phyloP scores from a whole-genome alignment of 2,329 filamentous ascomycete species.

The Clonostachys sp. region DNA sequence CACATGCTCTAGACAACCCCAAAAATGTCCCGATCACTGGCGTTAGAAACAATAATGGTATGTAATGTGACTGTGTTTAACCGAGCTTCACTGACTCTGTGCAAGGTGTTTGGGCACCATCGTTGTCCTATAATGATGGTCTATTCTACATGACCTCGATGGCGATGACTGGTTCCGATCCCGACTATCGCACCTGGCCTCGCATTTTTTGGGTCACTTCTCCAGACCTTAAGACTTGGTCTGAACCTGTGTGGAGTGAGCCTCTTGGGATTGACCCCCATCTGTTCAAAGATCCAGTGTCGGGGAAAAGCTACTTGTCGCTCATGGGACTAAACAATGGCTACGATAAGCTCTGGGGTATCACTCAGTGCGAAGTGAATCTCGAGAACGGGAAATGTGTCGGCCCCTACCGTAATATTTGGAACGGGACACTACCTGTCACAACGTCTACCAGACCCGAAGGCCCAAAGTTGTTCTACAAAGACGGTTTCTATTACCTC shows the following conservation, averaged over 20 bases:
- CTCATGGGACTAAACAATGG: conserved; percentile 13
- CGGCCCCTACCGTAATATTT: conserved; percentile 10
- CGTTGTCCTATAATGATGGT: conserved; percentile 32
- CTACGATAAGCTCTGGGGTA: conserved; percentile 13
- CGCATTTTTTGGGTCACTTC: conserved; percentile 14
- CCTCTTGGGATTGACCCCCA: conserved; percentile 11
- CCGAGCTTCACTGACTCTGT: too few relatives aligned
- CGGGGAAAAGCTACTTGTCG: conserved; percentile 9
- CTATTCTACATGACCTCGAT: conserved; percentile 33
- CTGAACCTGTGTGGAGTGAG: conserved; percentile 16
- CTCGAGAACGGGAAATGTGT: conserved; percentile 9
- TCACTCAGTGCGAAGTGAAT: conserved; percentile 13
- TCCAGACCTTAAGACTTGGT: conserved; percentile 24
- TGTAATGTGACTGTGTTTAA: not conserved
- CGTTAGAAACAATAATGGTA: not conserved
- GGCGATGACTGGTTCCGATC: conserved; percentile 24
- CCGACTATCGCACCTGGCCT: conserved; percentile 30
- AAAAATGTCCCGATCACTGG: conserved; percentile 6
- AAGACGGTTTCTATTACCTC: conserved; percentile 38
- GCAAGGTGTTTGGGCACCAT: conserved; percentile 40
- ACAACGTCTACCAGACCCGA: conserved; percentile 8
- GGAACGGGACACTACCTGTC: conserved; percentile 13
- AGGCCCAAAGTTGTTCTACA: conserved; percentile 32
- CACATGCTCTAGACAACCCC: conserved; percentile 19
- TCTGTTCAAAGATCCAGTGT: conserved; percentile 7